Evolutionary conservation across 2,329 filamentous ascomycete species (phyloP).

Genomic region (Colletotrichum horii): DNA sequence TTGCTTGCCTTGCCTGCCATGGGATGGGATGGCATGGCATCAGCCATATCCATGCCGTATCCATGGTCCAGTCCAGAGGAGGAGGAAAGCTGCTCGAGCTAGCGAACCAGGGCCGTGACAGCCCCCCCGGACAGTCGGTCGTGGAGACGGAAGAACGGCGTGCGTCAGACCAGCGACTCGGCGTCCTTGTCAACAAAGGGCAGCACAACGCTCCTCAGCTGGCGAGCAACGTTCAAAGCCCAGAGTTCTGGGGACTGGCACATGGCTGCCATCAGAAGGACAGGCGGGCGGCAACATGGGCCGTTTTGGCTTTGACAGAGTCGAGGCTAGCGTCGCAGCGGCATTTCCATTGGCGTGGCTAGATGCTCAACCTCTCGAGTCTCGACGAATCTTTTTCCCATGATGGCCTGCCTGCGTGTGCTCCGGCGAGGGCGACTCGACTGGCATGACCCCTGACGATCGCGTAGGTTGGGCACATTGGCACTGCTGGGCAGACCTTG

Average conservation of each 20-base stretch:
- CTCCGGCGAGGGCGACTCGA: neutral
- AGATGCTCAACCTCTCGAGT: neutral
- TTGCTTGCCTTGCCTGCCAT: neutral
- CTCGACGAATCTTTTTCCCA: neutral
- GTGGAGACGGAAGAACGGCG: slow-evolving; percentile 1
- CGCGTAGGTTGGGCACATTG: neutral
- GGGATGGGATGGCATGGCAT: slow-evolving; percentile 9
- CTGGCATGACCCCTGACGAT: neutral
- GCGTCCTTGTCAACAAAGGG: neutral
- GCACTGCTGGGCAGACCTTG: neutral
- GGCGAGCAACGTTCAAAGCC: neutral
- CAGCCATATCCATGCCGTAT: neutral
- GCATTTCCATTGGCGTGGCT: slow-evolving; percentile 13
- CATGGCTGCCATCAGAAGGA: neutral
- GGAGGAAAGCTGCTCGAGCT: neutral
- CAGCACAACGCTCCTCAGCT: neutral
- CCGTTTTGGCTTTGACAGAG: neutral
- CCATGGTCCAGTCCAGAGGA: neutral
- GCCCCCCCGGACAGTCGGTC: slow-evolving; percentile 2
- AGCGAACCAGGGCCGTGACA: neutral
- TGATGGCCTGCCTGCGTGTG: neutral
- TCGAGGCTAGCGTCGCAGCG: slow-evolving; percentile 11
- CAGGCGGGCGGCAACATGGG: neutral
- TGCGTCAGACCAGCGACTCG: neutral
- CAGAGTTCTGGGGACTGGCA: neutral